These are phyloP conservation scores for Astragalus membranaceus DNA, from an alignment of 306 rosid species.

Conservation along the genomic window DNA sequence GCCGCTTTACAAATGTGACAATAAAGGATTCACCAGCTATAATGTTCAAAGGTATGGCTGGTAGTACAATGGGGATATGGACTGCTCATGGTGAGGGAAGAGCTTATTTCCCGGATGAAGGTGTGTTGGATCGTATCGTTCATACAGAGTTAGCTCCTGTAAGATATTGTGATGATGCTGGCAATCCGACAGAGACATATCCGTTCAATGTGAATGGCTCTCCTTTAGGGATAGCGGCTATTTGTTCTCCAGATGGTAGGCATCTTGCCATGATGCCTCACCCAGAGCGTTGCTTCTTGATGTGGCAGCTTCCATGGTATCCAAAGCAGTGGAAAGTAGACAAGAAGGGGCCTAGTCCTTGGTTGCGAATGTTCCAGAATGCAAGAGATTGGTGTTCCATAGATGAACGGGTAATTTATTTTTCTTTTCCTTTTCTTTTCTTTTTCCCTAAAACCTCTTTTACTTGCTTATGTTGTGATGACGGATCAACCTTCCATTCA, in stretches of 20 bases:
- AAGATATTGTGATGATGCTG: conserved; percentile 82
- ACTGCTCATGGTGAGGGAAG: conserved; percentile 91
- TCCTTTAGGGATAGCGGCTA: conserved; percentile 78
- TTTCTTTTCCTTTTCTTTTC: background rate
- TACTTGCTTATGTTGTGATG: conserved; percentile 6
- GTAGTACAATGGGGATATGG: conserved; percentile 84
- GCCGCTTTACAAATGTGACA: conserved; percentile 81
- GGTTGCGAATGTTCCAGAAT: conserved; percentile 88
- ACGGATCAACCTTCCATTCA: background rate
- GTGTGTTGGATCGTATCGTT: conserved; percentile 48
- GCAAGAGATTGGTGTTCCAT: conserved; percentile 44
- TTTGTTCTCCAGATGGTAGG: conserved; percentile 91
- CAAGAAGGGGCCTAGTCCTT: conserved; percentile 81
- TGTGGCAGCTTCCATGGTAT: conserved; percentile 96
- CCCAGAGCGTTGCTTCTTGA: conserved; percentile 90
- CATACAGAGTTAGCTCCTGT: conserved; percentile 69
- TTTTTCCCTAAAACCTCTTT: background rate
- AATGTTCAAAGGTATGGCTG: conserved; percentile 81
- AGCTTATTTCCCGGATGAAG: conserved; percentile 79
- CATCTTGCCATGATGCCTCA: conserved; percentile 99
- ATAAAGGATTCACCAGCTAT: conserved; percentile 73
- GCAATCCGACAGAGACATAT: conserved; percentile 65
- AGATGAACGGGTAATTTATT: background rate
- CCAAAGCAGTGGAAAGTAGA: conserved; percentile 83
- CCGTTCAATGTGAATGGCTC: conserved; percentile 91